phyloP scores from a whole-genome alignment of 1,284 basidiomycete species.

The Chiua sp. region DNA sequence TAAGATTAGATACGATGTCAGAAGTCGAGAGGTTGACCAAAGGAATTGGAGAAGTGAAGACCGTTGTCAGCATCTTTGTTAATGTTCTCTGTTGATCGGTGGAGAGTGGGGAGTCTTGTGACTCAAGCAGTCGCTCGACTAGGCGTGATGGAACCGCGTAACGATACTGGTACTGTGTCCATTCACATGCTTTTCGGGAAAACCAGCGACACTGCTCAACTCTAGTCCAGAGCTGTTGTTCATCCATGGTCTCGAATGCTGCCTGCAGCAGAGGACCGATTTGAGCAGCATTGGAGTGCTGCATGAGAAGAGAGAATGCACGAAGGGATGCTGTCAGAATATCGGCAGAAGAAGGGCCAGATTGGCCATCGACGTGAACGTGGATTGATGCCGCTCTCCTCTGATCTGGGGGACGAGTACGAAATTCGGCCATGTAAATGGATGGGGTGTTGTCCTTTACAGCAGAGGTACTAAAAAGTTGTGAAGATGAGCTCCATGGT shows the following conservation, averaged over 20 bases:
- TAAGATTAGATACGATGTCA: slow-evolving; percentile 83
- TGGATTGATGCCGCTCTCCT: slow-evolving; percentile 88
- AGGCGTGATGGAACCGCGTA: slow-evolving; percentile 88
- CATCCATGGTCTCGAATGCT: slow-evolving; percentile 69
- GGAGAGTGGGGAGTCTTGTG: slow-evolving; percentile 61
- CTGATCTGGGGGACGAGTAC: slow-evolving; percentile 74
- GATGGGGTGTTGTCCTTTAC: slow-evolving; percentile 75
- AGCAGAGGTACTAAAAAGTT: slow-evolving; percentile 51
- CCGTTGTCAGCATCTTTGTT: slow-evolving; percentile 83
- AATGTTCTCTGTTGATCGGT: slow-evolving; percentile 70
- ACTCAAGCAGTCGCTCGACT: slow-evolving; percentile 80
- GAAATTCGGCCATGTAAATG: slow-evolving; percentile 81
- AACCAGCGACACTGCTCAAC: slow-evolving; percentile 85
- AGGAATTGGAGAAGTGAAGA: slow-evolving; percentile 83
- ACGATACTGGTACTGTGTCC: slow-evolving; percentile 92
- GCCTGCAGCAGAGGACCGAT: slow-evolving; percentile 76
- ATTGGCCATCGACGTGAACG: slow-evolving; percentile 86
- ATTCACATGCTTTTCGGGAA: slow-evolving; percentile 75
- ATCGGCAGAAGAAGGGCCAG: slow-evolving; percentile 78
- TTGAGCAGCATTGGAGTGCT: slow-evolving; percentile 81
- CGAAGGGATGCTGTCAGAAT: slow-evolving; percentile 79
- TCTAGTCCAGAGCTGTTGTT: slow-evolving; percentile 72
- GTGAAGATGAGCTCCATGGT: background rate
- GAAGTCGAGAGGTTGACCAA: slow-evolving; percentile 92
- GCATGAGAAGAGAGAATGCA: slow-evolving; percentile 75